Evolutionary conservation across 208 protist species (phyloP), one percentile per base, ranked within the genome.

Genomic region (Porcisia deanei): DNA sequence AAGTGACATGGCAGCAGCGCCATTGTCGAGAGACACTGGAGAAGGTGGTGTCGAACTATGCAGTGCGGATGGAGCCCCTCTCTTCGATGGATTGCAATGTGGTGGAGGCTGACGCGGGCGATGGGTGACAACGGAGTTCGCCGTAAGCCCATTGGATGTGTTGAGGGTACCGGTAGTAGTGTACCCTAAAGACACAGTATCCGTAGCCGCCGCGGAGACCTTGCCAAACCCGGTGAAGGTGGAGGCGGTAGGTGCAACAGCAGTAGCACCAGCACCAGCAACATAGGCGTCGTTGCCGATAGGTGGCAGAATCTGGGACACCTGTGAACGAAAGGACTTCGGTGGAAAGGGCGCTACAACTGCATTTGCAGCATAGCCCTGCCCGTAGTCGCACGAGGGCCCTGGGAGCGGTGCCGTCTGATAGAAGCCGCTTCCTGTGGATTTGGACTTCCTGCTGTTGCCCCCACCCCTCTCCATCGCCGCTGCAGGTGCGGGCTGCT

Each of bases 111-210:
- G 52, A 39, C 20, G 47, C 10, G 37, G 68, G n/a, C 43, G 68
- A 3, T 76, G 77, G 71, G 72, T 81, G 49, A 61, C 73, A 16
- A 68, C 58, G 1, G 71, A 70, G 37, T 55, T 73, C 1, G 9
- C 55, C 34, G 57, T 63, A 18, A 4, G 18, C 4, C 37, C 47
- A 30, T 6, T 57, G 30, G 20, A 18, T 34, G 34, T 45, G 34
- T 34, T 49, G 34, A 72, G 25, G 53, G 9, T 10, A 49, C 34
- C 37, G 20, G 8, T 30, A 8, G 68, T 30, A 8, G 68, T 1
- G 37, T 72, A 34, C 52, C 18, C 53, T 2, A 58, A 18, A 37
- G 68, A 30, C 52, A 22, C 68, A 43, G 18, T 37, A 10, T 43
- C 47, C 4, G 45, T 1, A 41, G 65, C 47, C 14, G 45, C n/a